These are phyloP conservation scores for Flaveria floridana DNA, from an alignment of 140 eudicot genomes.

Conservation along the genomic window DNA sequence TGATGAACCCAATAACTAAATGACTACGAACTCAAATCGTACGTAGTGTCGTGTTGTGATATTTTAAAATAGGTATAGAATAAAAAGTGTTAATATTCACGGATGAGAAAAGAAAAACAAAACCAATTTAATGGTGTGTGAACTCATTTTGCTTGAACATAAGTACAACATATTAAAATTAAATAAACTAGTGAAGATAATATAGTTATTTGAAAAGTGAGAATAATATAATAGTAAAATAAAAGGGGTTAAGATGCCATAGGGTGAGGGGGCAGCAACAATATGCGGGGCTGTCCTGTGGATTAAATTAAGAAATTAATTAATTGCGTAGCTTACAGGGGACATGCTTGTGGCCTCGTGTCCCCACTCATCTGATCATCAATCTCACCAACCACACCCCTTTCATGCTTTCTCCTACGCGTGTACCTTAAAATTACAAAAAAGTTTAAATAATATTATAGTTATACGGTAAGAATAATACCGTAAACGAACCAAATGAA, in stretches of 20 bases:
- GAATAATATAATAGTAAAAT: neutral
- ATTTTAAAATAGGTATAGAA: too few species aligned
- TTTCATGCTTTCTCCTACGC: too few species aligned
- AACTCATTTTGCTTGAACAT: neutral
- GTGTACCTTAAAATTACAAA: too few species aligned
- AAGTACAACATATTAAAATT: neutral
- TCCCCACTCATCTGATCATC: conserved; percentile 2
- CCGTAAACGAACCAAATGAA: too few species aligned
- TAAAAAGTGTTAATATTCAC: too few species aligned
- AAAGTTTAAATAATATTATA: too few species aligned
- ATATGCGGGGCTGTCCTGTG: conserved; percentile 23
- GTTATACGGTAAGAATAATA: too few species aligned
- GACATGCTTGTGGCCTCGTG: conserved; percentile 16
- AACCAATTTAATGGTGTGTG: neutral
- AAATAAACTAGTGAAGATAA: too few species aligned
- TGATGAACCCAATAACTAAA: too few species aligned
- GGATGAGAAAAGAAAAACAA: too few species aligned
- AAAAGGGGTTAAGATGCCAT: conserved; percentile 20
- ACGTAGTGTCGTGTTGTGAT: too few species aligned
- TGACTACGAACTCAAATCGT: too few species aligned
- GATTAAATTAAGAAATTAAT: conserved; percentile 21
- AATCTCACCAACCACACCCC: neutral
- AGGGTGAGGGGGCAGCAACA: conserved; percentile 29
- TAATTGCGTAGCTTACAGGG: conserved; percentile 23
- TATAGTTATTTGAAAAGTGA: neutral